Conservation (phyloP, 306 rosid genomes). For the Benincasa hispida region DNA sequence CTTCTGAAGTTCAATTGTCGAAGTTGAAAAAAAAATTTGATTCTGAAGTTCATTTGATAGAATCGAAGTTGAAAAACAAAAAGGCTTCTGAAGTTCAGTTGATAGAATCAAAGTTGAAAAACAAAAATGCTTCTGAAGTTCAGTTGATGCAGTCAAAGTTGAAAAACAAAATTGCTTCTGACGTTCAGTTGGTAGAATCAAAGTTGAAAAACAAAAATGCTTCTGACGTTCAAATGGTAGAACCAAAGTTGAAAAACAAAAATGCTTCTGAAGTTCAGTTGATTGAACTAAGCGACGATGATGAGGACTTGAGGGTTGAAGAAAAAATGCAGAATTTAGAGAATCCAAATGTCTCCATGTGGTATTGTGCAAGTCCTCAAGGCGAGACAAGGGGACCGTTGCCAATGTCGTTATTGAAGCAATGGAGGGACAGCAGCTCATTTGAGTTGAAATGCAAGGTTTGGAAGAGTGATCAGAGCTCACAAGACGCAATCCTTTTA, state of each 20-base stretch:
- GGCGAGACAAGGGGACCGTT: slow-evolving; percentile 43
- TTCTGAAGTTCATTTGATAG: no score
- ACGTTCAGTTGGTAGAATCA: no score
- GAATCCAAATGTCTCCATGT: slow-evolving; percentile 16
- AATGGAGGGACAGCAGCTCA: slow-evolving; percentile 21
- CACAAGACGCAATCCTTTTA: slow-evolving; percentile 37
- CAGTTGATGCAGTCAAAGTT: neutral
- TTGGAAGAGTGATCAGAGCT: slow-evolving; percentile 54
- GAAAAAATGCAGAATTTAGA: slow-evolving; percentile 10
- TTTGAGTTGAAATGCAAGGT: slow-evolving; percentile 30
- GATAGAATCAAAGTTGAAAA: neutral
- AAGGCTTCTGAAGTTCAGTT: neutral
- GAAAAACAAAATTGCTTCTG: no score
- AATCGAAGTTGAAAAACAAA: no score
- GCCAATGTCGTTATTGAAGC: slow-evolving; percentile 35
- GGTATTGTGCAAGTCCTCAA: slow-evolving; percentile 35
- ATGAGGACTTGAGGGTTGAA: neutral
- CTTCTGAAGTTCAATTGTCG: neutral
- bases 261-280: neutral
- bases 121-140: no score
- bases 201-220: no score
- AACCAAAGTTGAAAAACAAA: no score
- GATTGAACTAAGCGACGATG: neutral
- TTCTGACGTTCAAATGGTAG: no score
- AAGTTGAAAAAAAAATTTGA: no score